phyloP scores from a whole-genome alignment of 2,329 filamentous ascomycete genomes.

The Allantophomopsis lycopodina region DNA sequence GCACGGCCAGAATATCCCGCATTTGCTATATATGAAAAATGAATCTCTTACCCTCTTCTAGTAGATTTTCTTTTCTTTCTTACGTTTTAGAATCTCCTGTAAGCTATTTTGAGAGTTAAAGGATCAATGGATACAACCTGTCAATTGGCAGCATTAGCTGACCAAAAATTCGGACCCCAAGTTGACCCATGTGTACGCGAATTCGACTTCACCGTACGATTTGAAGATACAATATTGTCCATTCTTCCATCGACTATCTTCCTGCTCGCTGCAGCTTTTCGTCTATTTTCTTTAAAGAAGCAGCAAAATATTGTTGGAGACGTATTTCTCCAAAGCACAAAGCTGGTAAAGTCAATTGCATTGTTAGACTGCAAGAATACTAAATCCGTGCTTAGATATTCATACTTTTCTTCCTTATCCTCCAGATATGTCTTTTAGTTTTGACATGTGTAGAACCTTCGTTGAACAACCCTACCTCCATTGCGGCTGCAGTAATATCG shows the following conservation, averaged over 20 bases:
- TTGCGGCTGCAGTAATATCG: slow-evolving; percentile 16
- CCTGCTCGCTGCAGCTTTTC: neutral
- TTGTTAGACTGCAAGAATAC: neutral
- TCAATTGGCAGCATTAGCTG: neutral
- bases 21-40: too few species aligned
- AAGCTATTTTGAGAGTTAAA: too few species aligned
- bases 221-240: slow-evolving; percentile 14
- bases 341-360: neutral
- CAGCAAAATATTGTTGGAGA: neutral
- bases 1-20: too few species aligned
- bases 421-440: slow-evolving; percentile 4
- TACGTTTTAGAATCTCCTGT: too few species aligned
- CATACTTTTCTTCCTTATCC: neutral
- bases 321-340: neutral
- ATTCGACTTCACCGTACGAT: slow-evolving; percentile 19
- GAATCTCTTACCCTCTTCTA: too few species aligned
- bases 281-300: neutral
- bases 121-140: too few species aligned
- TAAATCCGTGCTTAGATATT: neutral
- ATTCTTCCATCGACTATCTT: slow-evolving; percentile 2
- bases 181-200: neutral
- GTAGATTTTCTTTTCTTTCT: too few species aligned
- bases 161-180: slow-evolving; percentile 3
- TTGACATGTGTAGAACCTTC: slow-evolving; percentile 15
- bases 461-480: slow-evolving; percentile 12